Evolutionary conservation across 805 yeast genomes (phyloP).

Genomic region (Tetrapisispora taiwanensis): DNA sequence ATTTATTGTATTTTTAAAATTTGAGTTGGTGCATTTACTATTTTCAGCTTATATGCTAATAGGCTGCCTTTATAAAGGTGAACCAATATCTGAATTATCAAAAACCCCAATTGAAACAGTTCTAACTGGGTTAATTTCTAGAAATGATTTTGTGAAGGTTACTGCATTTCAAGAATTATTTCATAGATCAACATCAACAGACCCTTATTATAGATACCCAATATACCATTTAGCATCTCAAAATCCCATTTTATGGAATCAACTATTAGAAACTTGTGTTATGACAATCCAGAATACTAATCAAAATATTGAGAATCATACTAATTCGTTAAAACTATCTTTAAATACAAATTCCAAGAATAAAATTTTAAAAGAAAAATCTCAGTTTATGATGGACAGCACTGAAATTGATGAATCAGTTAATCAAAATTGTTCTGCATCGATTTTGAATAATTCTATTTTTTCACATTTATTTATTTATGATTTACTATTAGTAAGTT

Average conservation of each 20-base stretch:
- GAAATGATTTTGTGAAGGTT: constrained; percentile 39
- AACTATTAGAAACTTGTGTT: constrained; percentile 51
- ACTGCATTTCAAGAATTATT: constrained; percentile 74
- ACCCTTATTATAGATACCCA: constrained; percentile 38
- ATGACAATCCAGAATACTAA: constrained; percentile 42
- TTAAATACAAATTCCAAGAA: not conserved
- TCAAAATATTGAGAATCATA: constrained; percentile 25
- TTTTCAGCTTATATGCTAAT: constrained; percentile 58
- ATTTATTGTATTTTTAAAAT: constrained; percentile 30
- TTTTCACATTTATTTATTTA: constrained; percentile 12
- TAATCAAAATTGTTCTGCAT: no score
- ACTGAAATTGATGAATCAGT: no score
- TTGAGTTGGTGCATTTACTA: constrained; percentile 50
- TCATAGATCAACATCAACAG: constrained; percentile 44
- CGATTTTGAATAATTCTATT: no score
- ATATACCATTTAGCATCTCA: constrained; percentile 44
- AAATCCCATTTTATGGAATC: constrained; percentile 44
- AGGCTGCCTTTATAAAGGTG: constrained; percentile 62
- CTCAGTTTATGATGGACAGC: no score
- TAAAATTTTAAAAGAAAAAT: no score
- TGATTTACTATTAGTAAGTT: constrained; percentile 8
- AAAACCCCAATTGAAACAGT: constrained; percentile 55
- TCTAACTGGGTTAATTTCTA: constrained; percentile 50
- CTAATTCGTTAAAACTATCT: constrained; percentile 9
- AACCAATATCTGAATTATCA: constrained; percentile 44